phyloP scores from a whole-genome alignment of 495 filamentous ascomycete species.

The Massariosphaeria phaeospora region DNA sequence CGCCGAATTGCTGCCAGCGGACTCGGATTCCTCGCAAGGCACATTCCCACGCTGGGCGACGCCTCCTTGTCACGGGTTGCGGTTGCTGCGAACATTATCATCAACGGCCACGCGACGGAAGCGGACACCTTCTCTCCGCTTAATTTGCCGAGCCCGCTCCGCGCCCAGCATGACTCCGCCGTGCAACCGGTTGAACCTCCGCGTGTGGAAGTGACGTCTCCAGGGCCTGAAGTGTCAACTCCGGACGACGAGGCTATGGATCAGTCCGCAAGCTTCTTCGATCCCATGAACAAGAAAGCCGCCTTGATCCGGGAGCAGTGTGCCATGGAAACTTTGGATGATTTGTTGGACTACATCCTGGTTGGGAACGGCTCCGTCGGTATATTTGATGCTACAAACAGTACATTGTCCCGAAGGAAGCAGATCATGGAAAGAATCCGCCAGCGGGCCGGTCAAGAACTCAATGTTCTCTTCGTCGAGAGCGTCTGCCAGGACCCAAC shows the following conservation, averaged over 20 bases:
- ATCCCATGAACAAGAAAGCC: conserved; percentile 79
- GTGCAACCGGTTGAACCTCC: conserved; percentile 9
- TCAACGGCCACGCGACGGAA: conserved; percentile 35
- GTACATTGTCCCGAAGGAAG: conserved; percentile 78
- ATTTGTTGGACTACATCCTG: conserved; percentile 82
- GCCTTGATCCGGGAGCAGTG: conserved; percentile 83
- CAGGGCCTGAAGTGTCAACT: conserved; percentile 19
- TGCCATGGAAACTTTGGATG: conserved; percentile 85
- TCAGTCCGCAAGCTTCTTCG: conserved; percentile 90
- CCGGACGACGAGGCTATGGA: conserved; percentile 55
- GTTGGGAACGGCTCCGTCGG: conserved; percentile 82
- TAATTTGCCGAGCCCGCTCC: conserved; percentile 9
- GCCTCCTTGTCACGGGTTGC: conserved; percentile 17
- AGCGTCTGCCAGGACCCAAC: conserved; percentile 80
- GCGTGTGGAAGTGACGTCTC: conserved; percentile 25
- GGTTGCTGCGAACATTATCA: conserved; percentile 38
- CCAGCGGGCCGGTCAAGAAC: conserved; percentile 71
- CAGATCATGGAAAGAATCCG: conserved; percentile 78
- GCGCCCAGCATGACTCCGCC: background rate
- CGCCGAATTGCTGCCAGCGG: conserved; percentile 70
- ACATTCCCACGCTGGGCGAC: too few species aligned
- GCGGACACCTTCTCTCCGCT: conserved; percentile 11
- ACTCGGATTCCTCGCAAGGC: conserved; percentile 25
- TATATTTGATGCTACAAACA: conserved; percentile 97
- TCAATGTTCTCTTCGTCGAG: conserved; percentile 91